A percentile compares a stretch with the other conserved stretches of the same genome.
These are phyloP conservation scores for Phylloporus arenicola DNA, from an alignment of 768 basidiomycete genomes.

Conservation along the genomic window DNA sequence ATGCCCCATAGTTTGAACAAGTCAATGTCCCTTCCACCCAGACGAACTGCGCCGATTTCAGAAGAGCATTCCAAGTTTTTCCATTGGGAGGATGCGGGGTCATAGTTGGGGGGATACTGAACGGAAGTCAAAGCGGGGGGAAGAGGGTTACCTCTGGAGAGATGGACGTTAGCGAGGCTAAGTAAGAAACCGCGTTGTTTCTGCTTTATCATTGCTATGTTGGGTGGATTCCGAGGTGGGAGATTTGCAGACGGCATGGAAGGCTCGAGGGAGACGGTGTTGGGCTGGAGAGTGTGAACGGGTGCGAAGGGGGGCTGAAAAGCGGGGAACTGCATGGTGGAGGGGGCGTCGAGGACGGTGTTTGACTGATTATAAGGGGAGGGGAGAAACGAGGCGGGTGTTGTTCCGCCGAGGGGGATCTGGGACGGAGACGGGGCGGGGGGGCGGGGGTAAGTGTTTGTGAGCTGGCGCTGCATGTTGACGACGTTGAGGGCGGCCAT, in stretches of 20 bases:
- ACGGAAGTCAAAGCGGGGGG: constrained; percentile 71
- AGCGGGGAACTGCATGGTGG: constrained; percentile 40
- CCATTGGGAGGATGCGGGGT: constrained; percentile 60
- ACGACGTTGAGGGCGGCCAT: constrained; percentile 71
- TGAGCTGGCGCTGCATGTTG: constrained; percentile 43
- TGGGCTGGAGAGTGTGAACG: constrained; percentile 29
- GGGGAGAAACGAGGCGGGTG: constrained; percentile 58
- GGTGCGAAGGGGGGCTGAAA: constrained; percentile 43
- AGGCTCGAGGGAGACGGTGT: constrained; percentile 42
- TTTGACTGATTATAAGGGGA: constrained; percentile 26
- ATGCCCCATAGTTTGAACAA: constrained; percentile 68
- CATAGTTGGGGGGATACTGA: constrained; percentile 50
- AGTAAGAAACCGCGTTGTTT: constrained; percentile 57
- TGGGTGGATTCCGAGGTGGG: constrained; percentile 33
- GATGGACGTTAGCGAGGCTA: constrained; percentile 57
- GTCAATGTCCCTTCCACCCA: constrained; percentile 72
- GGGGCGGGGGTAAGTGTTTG: constrained; percentile 49
- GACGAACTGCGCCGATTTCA: constrained; percentile 58
- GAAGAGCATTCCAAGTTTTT: constrained; percentile 55
- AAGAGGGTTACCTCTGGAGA: constrained; percentile 54
- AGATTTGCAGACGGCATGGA: constrained; percentile 37
- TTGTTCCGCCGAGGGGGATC: constrained; percentile 47
- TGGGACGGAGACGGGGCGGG: constrained; percentile 34
- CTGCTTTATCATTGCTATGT: constrained; percentile 39
- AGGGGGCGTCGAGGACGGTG: constrained; percentile 36